Evolutionary conservation across 768 basidiomycete genomes (phyloP).

Genomic region (Gymnopilus junonius): DNA sequence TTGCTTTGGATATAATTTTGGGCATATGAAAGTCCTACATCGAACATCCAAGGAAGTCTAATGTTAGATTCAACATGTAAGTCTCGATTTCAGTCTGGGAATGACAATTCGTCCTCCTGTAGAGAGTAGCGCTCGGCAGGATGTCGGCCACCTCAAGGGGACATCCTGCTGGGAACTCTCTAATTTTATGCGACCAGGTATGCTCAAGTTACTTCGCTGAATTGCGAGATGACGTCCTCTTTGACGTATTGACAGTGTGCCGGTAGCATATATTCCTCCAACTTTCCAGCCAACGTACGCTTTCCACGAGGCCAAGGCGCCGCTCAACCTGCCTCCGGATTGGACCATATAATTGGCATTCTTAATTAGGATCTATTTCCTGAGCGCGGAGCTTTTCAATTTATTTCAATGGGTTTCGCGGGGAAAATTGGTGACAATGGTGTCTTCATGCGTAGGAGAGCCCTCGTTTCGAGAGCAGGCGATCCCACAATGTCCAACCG

Average conservation of each 20-base stretch:
- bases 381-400: neutral
- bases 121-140: neutral
- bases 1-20: neutral
- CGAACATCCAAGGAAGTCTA: too few relatives aligned
- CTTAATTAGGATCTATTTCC: neutral
- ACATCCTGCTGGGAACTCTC: neutral
- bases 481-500: neutral
- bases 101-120: neutral
- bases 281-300: neutral
- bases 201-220: neutral
- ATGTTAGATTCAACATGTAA: neutral
- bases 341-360: neutral
- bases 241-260: conserved; percentile 3
- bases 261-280: neutral
- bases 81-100: neutral
- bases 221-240: neutral
- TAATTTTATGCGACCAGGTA: neutral
- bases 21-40: neutral
- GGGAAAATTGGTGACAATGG: neutral
- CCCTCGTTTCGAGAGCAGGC: neutral
- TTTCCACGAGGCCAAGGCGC: neutral
- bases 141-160: neutral
- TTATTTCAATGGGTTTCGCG: neutral
- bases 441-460: neutral
- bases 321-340: neutral